Conservation (phyloP, 768 basidiomycete genomes). For the Boletus sensibilis region DNA sequence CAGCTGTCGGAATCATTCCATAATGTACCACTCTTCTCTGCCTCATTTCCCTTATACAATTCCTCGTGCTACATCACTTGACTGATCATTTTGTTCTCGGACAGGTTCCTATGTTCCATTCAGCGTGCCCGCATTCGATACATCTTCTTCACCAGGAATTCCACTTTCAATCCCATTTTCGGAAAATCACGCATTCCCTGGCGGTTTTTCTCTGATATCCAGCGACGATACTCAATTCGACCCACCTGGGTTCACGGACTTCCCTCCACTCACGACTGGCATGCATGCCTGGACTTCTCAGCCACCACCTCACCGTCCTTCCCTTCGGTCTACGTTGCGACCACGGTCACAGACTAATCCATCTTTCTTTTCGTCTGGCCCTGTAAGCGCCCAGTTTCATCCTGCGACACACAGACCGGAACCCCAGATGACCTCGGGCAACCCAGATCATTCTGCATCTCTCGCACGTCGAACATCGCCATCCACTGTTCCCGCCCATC, state of each 20-base stretch:
- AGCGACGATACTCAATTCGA: constrained; percentile 1
- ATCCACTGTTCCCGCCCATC: constrained; percentile 25
- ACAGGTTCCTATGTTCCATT: constrained; percentile 5
- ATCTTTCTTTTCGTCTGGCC: neutral
- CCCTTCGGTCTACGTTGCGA: neutral
- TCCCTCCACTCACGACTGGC: neutral
- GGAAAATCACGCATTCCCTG: neutral
- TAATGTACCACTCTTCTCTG: neutral
- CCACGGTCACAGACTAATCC: constrained; percentile 7
- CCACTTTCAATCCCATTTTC: neutral
- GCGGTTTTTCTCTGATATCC: neutral
- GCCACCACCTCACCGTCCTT: neutral
- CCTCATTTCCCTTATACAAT: neutral
- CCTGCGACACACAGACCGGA: neutral
- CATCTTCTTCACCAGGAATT: neutral
- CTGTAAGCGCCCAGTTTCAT: neutral
- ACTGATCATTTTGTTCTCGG: constrained; percentile 1
- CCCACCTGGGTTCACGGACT: neutral
- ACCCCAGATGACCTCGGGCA: neutral
- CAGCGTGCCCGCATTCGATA: neutral
- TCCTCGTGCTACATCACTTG: neutral
- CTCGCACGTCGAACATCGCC: neutral
- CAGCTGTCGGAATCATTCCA: neutral
- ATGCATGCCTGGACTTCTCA: neutral
- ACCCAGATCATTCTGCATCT: neutral